A percentile compares a stretch with the other conserved stretches of the same genome.
phyloP scores from a whole-genome alignment of 2,329 filamentous ascomycete genomes.

The Exophiala oligosperma region DNA sequence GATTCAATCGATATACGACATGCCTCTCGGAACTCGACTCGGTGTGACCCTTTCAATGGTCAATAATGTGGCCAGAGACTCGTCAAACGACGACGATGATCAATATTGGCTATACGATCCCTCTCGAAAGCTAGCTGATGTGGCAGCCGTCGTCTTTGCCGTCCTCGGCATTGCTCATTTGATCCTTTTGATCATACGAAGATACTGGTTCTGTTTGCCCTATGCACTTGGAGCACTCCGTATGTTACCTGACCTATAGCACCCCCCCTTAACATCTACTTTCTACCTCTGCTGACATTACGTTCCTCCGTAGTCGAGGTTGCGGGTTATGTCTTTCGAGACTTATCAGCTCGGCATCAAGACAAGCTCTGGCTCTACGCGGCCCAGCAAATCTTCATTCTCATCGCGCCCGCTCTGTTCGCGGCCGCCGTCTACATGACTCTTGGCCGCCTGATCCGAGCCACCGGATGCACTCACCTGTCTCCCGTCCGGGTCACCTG shows the following conservation, averaged over 20 bases:
- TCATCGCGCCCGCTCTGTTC: conserved; percentile 46
- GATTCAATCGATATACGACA: neutral
- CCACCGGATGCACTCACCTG: conserved; percentile 32
- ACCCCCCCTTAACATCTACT: too few relatives aligned
- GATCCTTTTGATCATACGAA: neutral
- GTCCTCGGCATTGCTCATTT: neutral
- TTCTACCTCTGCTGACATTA: neutral
- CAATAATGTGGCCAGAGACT: neutral
- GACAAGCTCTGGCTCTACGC: neutral
- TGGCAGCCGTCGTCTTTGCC: neutral
- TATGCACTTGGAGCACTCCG: neutral
- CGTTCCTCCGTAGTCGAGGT: neutral
- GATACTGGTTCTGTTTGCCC: neutral
- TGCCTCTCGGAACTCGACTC: neutral
- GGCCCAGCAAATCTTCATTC: conserved; percentile 42
- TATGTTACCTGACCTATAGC: neutral
- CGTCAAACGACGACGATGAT: neutral
- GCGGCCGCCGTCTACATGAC: conserved; percentile 51
- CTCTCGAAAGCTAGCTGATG: neutral
- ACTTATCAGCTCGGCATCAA: neutral
- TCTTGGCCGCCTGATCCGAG: conserved; percentile 45
- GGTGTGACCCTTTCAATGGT: neutral
- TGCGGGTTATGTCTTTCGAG: neutral
- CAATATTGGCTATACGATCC: neutral
- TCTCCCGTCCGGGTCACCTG: conserved; percentile 37